Base-by-base conservation (phyloP, 495 filamentous ascomycete species). In the Cercophora samala region DNA sequence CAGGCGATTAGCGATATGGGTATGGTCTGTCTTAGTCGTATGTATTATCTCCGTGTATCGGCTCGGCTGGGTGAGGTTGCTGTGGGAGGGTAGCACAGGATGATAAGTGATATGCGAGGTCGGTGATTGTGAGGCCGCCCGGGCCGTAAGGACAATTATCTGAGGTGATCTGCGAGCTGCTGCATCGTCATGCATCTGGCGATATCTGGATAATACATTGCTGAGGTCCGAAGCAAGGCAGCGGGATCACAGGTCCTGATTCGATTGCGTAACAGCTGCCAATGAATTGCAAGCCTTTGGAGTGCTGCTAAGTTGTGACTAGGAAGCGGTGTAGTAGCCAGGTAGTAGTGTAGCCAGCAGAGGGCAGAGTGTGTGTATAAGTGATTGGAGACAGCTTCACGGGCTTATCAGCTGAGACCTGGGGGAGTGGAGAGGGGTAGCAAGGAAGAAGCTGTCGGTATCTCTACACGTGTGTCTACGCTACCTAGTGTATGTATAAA, bases 201-300 rank as follows among this genome's bases (percentile, higher is more conserved):
- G 56, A 58, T 58, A 58, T 22, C 71, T 72, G 60, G 72, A 64
- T 55, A 42, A 46, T 15, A 46, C 54, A 69, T 69, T 68, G 55
- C 65, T 66, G 64, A 26, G 53, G 52, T 46, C 68, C 58, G 46
- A 46, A 63, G 64, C 64, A 64, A 63, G 37, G 54, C 67, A 70
- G 67, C 70, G 62, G 70, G 65, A 69, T 65, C 64, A 63, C 13
- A 65, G 55, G 21, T 58, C 17, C 65, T 54, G 65, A 69, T 69
- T 68, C 65, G 42, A 67, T 72, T 71, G 72, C 72, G 72, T 72
- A 71, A 72, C 64, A n/a, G 55, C 63, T 66, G 32, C 19, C 37
- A 54, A 22, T 64, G 59, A 46, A 26, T 46, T 21, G n/a, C 52
- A 22, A 22, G 6, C 5, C 11, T 46, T 46, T 46, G 37, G 26